These are phyloP conservation scores for Rhodotorula sp. DNA, from an alignment of 1,284 basidiomycete species.

Conservation along the genomic window DNA sequence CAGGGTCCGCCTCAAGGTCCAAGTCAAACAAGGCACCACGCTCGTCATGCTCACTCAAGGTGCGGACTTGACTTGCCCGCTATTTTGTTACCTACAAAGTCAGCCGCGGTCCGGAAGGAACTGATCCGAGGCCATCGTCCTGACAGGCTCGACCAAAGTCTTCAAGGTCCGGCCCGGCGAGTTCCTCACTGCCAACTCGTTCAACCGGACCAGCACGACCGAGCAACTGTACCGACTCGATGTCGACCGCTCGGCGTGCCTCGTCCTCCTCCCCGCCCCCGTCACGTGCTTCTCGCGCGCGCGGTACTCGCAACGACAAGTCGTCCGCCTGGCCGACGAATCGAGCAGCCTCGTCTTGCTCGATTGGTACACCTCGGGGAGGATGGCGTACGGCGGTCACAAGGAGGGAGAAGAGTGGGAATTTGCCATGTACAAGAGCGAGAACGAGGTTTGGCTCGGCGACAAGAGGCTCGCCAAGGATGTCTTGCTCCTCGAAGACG, in stretches of 20 bases:
- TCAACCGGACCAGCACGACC: conserved; percentile 45
- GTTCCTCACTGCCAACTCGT: conserved; percentile 44
- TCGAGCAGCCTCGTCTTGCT: conserved; percentile 59
- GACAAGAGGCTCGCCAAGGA: conserved; percentile 69
- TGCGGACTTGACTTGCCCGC: conserved; percentile 10
- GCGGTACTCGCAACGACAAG: conserved; percentile 75
- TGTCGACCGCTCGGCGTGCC: conserved; percentile 57
- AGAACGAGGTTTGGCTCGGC: conserved; percentile 74
- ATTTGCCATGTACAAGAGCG: conserved; percentile 77
- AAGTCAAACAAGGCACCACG: conserved; percentile 59
- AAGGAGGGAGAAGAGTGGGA: conserved; percentile 70
- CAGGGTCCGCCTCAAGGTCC: conserved; percentile 62
- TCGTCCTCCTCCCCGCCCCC: conserved; percentile 83
- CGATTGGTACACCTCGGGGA: conserved; percentile 88
- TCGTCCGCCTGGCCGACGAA: conserved; percentile 61
- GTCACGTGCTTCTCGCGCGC: conserved; percentile 87
- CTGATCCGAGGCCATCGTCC: not conserved
- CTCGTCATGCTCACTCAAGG: conserved; percentile 80
- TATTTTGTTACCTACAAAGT: not conserved
- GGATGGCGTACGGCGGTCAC: conserved; percentile 46
- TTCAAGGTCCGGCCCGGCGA: conserved; percentile 68
- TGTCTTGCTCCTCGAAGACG: conserved; percentile 67
- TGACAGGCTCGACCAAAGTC: conserved; percentile 79
- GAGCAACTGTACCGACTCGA: conserved; percentile 60
- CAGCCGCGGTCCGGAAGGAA: not conserved